Evolutionary conservation across 1,139 yeast species (phyloP), one percentile per base, ranked within the genome.

Genomic region (Pichia sp.): DNA sequence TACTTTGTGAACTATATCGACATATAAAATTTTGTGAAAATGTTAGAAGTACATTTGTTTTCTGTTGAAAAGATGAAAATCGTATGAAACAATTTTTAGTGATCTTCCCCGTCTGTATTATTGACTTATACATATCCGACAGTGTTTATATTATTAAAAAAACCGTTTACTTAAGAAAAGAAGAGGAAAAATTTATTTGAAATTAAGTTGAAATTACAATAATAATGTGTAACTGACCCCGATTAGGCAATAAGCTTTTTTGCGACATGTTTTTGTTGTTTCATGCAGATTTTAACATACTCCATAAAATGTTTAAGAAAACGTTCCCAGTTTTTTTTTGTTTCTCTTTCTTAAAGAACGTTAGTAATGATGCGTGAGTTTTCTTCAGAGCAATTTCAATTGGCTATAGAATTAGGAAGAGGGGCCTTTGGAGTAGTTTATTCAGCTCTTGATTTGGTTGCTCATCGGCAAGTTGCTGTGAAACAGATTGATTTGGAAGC

Each of bases 341-440:
- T 30, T 30, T 30, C 32, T 7, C 8, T 30, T 8, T 30, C 6
- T 18, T 18, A 18, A 18, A 18, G 18, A 18, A 18, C 18, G 18
- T 18, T 18, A 18, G 27, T 37, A 37, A 42, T 43, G 42, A 9
- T 37, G 18, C 54, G 71, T 42, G 55, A 55, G 31, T 69, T 60
- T 50, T 56, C 68, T 35, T 76, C 78, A 11, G 72, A 70, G 48
- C 82, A 79, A 60, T 80, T 79, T 56, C 71, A 79, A 44, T 75
- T 88, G 4, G 76, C 75, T 54, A 90, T 84, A 56, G 90, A 86
- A 63, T 81, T 88, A 1, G 96, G 96, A 2, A 71, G 86, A 49
- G 96, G 96, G 0, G 90, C 92, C 4, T 88, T 87, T 65, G 96
- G 96, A 0, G 86, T 83, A 1, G 96, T 88, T 1, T 88, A 83